Base-by-base conservation (phyloP, 176 grass and related monocot genomes). In the Poa pratensis region DNA sequence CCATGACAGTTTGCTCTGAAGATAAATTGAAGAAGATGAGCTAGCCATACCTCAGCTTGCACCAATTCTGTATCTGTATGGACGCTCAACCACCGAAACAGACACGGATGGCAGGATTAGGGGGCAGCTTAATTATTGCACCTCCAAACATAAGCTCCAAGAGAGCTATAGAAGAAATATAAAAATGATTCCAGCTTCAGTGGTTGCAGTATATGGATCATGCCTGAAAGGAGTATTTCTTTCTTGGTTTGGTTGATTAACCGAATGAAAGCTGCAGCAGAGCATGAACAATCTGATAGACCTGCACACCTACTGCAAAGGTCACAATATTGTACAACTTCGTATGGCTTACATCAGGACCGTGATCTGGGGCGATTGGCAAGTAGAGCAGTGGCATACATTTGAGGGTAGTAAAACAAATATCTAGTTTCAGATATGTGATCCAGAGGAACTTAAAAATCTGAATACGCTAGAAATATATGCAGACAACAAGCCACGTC, bases 31-130 rank as follows among this genome's bases (percentile, higher is more conserved):
- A 69, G 2, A 70, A 77, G 23, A 65, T 65, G 24, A 64, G 26
- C 46, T 7, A 53, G 18, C 23, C 79, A 34, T 55, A 82, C 79
- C 23, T 45, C 32, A 22, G 32, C 66, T 65, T 54, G 81, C 54
- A 85, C 52, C 53, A 77, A 9, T 26, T 26, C 35, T 17, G 69
- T 54, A 58, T 16, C 37, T 13, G 69, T 54, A 49, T 26, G 82
- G 69, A 48, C 37, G 74, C 84, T 79, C 84, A 79, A 77, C 84
- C 45, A 86, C 88, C 79, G 23, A 10, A 77, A 73, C 54, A 72
- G 64, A 73, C 83, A 63, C 11, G 64, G n/a, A 15, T 53, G 80
- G 45, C 55, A 46, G 87, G 54, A 84, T 89, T 35, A 69, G 69
- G 50, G 50, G 51, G 28, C 37, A 67, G 61, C 71, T 32, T 40